These are phyloP conservation scores for Emmonsiellopsis sp. DNA, from an alignment of 2,329 filamentous ascomycete genomes.

Conservation along the genomic window DNA sequence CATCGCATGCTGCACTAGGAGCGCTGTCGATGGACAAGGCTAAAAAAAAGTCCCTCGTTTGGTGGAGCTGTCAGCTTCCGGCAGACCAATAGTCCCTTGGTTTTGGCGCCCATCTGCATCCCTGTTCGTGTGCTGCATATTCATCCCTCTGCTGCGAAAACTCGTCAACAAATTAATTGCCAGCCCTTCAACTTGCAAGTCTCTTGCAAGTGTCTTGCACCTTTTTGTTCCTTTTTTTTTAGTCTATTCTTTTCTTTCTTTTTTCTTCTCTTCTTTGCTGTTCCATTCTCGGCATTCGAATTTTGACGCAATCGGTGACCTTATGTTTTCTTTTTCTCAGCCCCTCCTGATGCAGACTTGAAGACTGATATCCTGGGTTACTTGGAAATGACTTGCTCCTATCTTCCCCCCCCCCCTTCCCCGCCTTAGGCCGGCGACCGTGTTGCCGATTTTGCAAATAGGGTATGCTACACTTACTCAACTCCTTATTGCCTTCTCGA, in stretches of 20 bases:
- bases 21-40: background rate
- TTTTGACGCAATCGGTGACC: too few species aligned
- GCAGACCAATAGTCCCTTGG: background rate
- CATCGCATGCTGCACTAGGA: background rate
- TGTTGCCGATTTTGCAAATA: background rate
- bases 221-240: background rate
- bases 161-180: background rate
- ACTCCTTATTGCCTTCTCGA: background rate
- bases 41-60: background rate
- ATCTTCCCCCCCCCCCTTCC: too few species aligned
- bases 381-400: too few species aligned
- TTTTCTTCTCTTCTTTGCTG: too few species aligned
- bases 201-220: background rate
- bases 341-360: background rate
- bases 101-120: constrained; percentile 1
- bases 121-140: background rate
- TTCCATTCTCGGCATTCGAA: too few species aligned
- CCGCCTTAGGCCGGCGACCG: too few species aligned
- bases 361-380: too few species aligned
- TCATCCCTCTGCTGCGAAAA: background rate
- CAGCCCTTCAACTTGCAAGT: background rate
- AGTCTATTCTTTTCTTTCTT: too few species aligned
- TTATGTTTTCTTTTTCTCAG: background rate
- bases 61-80: background rate
- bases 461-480: background rate